Evolutionary conservation across 768 basidiomycete species (phyloP).

Genomic region (Russula ochroleuca): DNA sequence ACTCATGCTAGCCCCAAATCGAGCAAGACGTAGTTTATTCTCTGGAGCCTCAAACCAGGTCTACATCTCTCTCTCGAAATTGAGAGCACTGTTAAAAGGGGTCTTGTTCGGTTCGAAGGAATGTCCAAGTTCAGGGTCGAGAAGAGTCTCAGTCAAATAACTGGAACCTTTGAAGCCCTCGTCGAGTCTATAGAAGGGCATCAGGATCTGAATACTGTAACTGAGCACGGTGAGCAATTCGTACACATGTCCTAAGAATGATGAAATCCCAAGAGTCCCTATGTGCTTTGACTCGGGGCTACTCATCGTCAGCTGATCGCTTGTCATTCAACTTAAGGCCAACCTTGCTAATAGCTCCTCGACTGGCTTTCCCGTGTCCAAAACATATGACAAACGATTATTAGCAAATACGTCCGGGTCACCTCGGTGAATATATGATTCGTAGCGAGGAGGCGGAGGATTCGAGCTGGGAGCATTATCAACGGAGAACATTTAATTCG

Average conservation of each 20-base stretch:
- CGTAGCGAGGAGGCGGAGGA: constrained; percentile 33
- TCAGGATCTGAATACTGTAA: background rate
- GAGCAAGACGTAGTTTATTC: constrained; percentile 6
- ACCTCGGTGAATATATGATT: constrained; percentile 34
- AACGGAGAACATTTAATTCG: background rate
- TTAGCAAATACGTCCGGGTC: constrained; percentile 32
- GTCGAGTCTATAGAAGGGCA: constrained; percentile 18
- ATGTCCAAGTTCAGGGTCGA: constrained; percentile 16
- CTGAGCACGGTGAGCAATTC: background rate
- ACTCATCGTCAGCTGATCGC: background rate
- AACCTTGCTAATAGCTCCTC: constrained; percentile 25
- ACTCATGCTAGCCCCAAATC: constrained; percentile 13
- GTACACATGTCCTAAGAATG: constrained; percentile 15
- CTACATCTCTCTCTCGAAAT: background rate
- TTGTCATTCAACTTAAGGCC: background rate
- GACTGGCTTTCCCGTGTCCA: constrained; percentile 35
- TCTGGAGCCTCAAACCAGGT: constrained; percentile 7
- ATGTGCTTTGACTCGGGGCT: constrained; percentile 15
- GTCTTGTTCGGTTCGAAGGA: background rate
- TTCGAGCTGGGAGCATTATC: constrained; percentile 25
- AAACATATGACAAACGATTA: constrained; percentile 30
- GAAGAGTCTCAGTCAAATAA: constrained; percentile 29
- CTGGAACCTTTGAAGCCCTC: constrained; percentile 29
- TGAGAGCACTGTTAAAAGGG: constrained; percentile 5
- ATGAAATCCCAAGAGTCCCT: constrained; percentile 19